phyloP scores from a whole-genome alignment of 2,329 filamentous ascomycete species.

The Hypoxylon sp. region DNA sequence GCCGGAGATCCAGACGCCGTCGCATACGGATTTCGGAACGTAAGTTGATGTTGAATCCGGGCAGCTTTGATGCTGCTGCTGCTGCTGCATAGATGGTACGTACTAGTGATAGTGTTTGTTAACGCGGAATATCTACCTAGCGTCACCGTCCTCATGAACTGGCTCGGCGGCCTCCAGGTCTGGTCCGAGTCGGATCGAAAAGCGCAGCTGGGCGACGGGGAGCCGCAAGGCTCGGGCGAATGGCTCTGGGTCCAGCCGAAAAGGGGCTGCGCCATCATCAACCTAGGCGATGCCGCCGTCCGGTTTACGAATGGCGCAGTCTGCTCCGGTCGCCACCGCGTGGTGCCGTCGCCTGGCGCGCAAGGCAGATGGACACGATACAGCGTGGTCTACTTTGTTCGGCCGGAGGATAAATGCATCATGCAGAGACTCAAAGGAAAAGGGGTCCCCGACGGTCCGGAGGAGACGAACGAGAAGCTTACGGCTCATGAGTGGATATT shows the following conservation, averaged over 20 bases:
- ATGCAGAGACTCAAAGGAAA: conserved; percentile 42
- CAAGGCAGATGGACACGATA: conserved; percentile 47
- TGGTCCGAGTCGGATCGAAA: conserved; percentile 44
- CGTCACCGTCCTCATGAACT: conserved; percentile 52
- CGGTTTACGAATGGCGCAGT: conserved; percentile 47
- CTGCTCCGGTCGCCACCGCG: conserved; percentile 49
- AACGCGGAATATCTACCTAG: conserved; percentile 23
- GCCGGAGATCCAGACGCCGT: conserved; percentile 46
- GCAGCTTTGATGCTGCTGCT: too few species aligned
- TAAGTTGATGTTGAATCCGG: conserved; percentile 35
- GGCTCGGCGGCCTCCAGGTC: conserved; percentile 51
- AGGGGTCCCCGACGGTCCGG: conserved; percentile 36
- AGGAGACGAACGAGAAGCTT: conserved; percentile 37
- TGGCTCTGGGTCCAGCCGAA: conserved; percentile 51
- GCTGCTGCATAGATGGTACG: not conserved
- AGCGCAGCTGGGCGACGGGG: conserved; percentile 37
- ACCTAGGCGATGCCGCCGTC: conserved; percentile 52
- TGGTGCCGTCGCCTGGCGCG: conserved; percentile 45
- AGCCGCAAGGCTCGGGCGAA: conserved; percentile 43
- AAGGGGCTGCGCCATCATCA: conserved; percentile 50
- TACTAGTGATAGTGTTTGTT: not conserved
- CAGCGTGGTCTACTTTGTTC: conserved; percentile 50
- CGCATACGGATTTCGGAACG: conserved; percentile 51
- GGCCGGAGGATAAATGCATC: conserved; percentile 45
- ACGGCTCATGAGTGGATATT: conserved; percentile 44